A percentile compares a stretch with the other conserved stretches of the same genome.
These are phyloP conservation scores for Yamadazyma triangularis DNA, from an alignment of 1,139 yeast species.

Conservation along the genomic window DNA sequence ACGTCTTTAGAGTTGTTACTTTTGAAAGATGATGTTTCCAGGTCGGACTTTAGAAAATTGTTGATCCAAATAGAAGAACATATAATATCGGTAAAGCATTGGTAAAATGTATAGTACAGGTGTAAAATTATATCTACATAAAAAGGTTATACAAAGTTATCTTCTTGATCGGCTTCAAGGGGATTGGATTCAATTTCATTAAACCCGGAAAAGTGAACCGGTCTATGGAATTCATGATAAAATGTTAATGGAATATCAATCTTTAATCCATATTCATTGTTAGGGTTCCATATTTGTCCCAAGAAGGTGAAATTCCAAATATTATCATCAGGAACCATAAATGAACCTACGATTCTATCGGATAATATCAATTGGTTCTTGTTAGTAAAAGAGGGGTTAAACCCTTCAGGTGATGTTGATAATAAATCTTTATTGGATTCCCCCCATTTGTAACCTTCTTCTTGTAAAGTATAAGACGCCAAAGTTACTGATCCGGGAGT, in stretches of 20 bases:
- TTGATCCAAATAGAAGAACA: conserved; percentile 58
- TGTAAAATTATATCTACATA: too few species aligned
- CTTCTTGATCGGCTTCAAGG: conserved; percentile 68
- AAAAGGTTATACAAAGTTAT: conserved; percentile 58
- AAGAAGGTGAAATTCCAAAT: conserved; percentile 91
- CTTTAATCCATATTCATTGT: conserved; percentile 58
- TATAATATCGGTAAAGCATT: conserved; percentile 43
- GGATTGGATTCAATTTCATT: conserved; percentile 58
- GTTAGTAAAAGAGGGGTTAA: conserved; percentile 52
- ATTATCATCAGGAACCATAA: conserved; percentile 78
- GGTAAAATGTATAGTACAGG: too few species aligned
- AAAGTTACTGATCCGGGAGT: conserved; percentile 84
- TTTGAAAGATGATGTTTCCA: conserved; percentile 61
- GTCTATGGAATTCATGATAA: conserved; percentile 84
- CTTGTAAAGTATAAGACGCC: conserved; percentile 57
- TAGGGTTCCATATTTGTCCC: conserved; percentile 77
- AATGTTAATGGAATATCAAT: conserved; percentile 77
- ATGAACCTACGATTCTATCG: conserved; percentile 74
- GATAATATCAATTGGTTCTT: conserved; percentile 71
- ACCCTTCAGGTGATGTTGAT: conserved; percentile 59
- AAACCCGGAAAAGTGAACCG: conserved; percentile 78
- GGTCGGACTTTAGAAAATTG: conserved; percentile 62
- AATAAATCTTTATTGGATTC: conserved; percentile 52
- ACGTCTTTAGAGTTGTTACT: conserved; percentile 72
- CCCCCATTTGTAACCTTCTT: conserved; percentile 81